Percentiles rank a stretch among this genome's conserved stretches.
Evolutionary conservation across 257 asterid genomes (phyloP).

Genomic region (Gynochthodes officinalis): DNA sequence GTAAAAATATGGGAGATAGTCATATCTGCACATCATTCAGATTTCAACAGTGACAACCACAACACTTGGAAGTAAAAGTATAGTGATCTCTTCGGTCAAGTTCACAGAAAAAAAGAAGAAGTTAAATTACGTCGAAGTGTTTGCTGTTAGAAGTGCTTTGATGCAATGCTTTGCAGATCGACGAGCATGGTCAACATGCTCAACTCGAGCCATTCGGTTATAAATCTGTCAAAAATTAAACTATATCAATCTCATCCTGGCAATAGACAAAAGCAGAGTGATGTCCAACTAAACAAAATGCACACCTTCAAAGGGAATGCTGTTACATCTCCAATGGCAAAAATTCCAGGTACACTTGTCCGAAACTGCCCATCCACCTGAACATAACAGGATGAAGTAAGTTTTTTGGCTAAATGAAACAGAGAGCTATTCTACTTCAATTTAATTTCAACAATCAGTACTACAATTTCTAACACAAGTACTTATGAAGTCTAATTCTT

Average conservation of each 20-base stretch:
- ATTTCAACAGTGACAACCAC: slow-evolving; percentile 6
- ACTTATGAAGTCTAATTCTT: background rate
- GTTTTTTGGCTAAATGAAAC: background rate
- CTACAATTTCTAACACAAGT: background rate
- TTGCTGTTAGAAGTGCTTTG: slow-evolving; percentile 71
- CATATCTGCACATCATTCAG: slow-evolving; percentile 54
- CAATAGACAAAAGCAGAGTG: slow-evolving; percentile 1
- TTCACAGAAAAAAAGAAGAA: slow-evolving; percentile 16
- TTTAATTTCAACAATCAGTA: background rate
- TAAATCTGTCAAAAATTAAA: slow-evolving; percentile 53
- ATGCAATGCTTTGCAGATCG: slow-evolving; percentile 90
- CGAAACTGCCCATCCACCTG: slow-evolving; percentile 96
- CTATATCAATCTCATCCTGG: slow-evolving; percentile 16
- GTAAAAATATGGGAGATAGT: slow-evolving; percentile 90
- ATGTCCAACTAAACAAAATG: slow-evolving; percentile 16
- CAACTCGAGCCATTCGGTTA: slow-evolving; percentile 80
- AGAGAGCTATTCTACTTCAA: background rate
- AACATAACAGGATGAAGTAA: slow-evolving; percentile 20
- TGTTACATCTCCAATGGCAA: slow-evolving; percentile 93
- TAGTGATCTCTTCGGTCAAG: slow-evolving; percentile 13
- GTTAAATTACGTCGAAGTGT: slow-evolving; percentile 57
- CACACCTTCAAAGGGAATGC: slow-evolving; percentile 92
- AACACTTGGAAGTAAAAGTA: slow-evolving; percentile 1
- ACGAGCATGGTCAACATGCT: slow-evolving; percentile 98
- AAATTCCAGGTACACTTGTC: slow-evolving; percentile 76